Conservation (phyloP, 306 rosid species). For the Sphenostylis stenocarpa region DNA sequence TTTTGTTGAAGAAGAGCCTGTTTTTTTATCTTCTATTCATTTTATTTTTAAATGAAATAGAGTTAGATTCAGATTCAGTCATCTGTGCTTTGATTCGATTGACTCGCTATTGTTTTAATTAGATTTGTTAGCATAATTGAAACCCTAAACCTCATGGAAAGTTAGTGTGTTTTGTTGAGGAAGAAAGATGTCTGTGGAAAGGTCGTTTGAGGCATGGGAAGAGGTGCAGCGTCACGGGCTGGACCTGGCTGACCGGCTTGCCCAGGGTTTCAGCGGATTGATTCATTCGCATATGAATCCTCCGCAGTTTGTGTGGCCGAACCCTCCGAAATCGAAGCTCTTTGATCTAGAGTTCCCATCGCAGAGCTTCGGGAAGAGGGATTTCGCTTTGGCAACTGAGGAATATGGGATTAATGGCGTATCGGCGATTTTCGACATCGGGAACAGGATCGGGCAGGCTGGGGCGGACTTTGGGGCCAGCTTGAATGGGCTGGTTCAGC, state of each 20-base stretch:
- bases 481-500: constrained; percentile 93
- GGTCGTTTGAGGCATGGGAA: constrained; percentile 97
- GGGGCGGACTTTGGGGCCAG: constrained; percentile 89
- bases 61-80: neutral
- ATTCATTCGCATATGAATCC: constrained; percentile 80
- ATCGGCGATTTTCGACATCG: constrained; percentile 79
- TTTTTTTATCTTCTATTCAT: neutral
- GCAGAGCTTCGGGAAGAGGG: constrained; percentile 59
- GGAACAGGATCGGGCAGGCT: constrained; percentile 84
- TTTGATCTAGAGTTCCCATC: constrained; percentile 79
- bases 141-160: constrained; percentile 23
- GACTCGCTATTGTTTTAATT: neutral
- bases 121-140: neutral
- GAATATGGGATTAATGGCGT: constrained; percentile 63
- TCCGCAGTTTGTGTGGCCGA: constrained; percentile 84
- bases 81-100: neutral
- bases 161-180: constrained; percentile 8
- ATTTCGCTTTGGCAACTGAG: constrained; percentile 51
- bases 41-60: neutral
- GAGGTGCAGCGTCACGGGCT: constrained; percentile 96
- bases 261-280: constrained; percentile 88
- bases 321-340: constrained; percentile 64
- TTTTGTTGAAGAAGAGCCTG: neutral
- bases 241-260: constrained; percentile 91
- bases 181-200: constrained; percentile 71